These are phyloP conservation scores for Leptoxyphium fumago DNA, from an alignment of 2,329 filamentous ascomycete species.

Conservation along the genomic window DNA sequence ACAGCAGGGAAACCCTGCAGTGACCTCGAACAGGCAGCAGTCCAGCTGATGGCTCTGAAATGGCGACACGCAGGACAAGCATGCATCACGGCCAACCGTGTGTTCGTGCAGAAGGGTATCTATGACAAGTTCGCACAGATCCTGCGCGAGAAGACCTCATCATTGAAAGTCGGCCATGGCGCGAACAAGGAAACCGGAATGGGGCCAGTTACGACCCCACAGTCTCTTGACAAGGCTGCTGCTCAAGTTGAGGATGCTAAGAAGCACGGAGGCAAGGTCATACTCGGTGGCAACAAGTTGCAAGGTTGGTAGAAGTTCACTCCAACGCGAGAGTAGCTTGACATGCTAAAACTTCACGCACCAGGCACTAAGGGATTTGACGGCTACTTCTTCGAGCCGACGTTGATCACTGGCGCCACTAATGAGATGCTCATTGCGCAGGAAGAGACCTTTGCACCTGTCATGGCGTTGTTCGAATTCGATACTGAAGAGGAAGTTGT, in stretches of 20 bases:
- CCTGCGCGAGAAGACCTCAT: conserved; percentile 37
- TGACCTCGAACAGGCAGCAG: conserved; percentile 41
- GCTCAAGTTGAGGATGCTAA: conserved; percentile 47
- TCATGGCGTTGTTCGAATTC: conserved; percentile 49
- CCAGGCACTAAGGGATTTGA: conserved; percentile 23
- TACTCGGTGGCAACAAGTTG: conserved; percentile 43
- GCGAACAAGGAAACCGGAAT: conserved; percentile 41
- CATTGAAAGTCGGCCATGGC: conserved; percentile 48
- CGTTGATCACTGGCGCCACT: conserved; percentile 46
- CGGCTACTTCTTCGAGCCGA: conserved; percentile 58
- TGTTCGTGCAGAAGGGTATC: conserved; percentile 49
- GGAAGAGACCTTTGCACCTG: conserved; percentile 53
- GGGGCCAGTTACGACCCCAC: conserved; percentile 44
- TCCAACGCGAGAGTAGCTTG: background rate
- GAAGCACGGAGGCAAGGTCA: conserved; percentile 46
- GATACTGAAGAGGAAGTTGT: conserved; percentile 52
- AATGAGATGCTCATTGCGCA: conserved; percentile 40
- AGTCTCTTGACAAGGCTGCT: conserved; percentile 41
- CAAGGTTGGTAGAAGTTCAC: conserved; percentile 4
- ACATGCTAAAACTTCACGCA: background rate
- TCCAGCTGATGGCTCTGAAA: conserved; percentile 35
- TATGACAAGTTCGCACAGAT: conserved; percentile 46
- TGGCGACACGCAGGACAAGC: conserved; percentile 49
- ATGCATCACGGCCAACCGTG: conserved; percentile 50
- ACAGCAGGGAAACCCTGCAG: background rate